A percentile compares a stretch with the other conserved stretches of the same genome.
These are phyloP conservation scores for Cladosporium sp. DNA, from an alignment of 2,329 filamentous ascomycete genomes.

Conservation along the genomic window DNA sequence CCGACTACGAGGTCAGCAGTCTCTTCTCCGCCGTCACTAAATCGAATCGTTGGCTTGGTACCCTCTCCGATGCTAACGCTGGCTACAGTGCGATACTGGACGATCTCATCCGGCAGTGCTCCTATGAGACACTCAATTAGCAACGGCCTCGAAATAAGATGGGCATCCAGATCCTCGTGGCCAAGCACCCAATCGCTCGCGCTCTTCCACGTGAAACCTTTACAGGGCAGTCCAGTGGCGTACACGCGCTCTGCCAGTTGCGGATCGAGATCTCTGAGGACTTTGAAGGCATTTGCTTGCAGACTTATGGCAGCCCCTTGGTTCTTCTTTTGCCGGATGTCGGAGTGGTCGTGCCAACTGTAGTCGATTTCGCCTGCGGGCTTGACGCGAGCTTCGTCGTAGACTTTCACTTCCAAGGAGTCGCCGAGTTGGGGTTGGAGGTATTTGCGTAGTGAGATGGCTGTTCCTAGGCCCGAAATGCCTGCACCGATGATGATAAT, in stretches of 20 bases:
- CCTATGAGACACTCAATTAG: constrained; percentile 5
- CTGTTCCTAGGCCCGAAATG: constrained; percentile 9
- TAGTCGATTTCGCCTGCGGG: neutral
- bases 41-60: neutral
- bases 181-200: constrained; percentile 10
- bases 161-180: constrained; percentile 1
- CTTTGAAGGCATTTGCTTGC: constrained; percentile 10
- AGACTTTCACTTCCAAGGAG: neutral
- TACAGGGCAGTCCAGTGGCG: constrained; percentile 10
- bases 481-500: constrained; percentile 8
- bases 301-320: constrained; percentile 19
- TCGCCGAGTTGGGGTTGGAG: neutral
- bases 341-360: constrained; percentile 11
- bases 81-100: constrained; percentile 4
- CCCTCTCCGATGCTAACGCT: neutral
- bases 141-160: constrained; percentile 7
- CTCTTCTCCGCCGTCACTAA: constrained; percentile 18
- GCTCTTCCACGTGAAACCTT: constrained; percentile 11
- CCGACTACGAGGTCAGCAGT: constrained; percentile 22
- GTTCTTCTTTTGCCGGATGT: constrained; percentile 1
- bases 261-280: constrained; percentile 8
- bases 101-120: neutral
- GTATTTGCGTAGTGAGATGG: constrained; percentile 12
- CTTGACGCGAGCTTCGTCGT: neutral
- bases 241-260: constrained; percentile 3